These are phyloP conservation scores for Dothideomycetes sp. DNA, from an alignment of 2,329 filamentous ascomycete genomes.

Conservation along the genomic window DNA sequence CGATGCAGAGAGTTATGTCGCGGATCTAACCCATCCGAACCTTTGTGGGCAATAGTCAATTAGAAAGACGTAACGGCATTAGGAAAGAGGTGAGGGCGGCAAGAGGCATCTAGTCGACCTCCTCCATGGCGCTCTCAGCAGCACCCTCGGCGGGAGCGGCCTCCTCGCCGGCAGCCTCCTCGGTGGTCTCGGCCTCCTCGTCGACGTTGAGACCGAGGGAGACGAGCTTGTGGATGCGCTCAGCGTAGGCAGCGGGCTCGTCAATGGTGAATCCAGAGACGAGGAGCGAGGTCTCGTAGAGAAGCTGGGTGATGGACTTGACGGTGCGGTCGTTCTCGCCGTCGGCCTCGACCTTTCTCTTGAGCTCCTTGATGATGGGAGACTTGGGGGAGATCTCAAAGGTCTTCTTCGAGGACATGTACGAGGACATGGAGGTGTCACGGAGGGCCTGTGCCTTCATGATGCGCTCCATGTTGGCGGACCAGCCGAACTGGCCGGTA, in stretches of 20 bases:
- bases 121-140: conserved; percentile 97
- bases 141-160: conserved; percentile 56
- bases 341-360: conserved; percentile 96
- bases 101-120: conserved; percentile 71
- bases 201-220: conserved; percentile 96
- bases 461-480: conserved; percentile 99
- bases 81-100: background rate
- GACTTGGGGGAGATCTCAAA: conserved; percentile 99
- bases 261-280: conserved; percentile 99
- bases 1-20: background rate
- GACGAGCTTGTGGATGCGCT: conserved; percentile 99
- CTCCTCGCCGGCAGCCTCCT: conserved; percentile 47
- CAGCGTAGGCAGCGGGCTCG: conserved; percentile 92
- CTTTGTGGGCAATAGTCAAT: background rate
- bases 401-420: conserved; percentile 99
- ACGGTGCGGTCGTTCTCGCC: conserved; percentile 98
- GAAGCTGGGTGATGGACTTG: conserved; percentile 96
- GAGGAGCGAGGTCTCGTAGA: conserved; percentile 97
- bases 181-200: conserved; percentile 67
- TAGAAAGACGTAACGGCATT: conserved; percentile 9
- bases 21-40: background rate
- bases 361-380: conserved; percentile 95
- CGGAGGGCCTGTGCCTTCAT: conserved; percentile 99
- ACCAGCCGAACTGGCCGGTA: conserved; percentile 99
- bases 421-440: conserved; percentile 98